Evolutionary conservation across 202 grass and related monocot species (phyloP), one percentile per base, ranked within the genome.

Genomic region (Hordeum pubiflorum): DNA sequence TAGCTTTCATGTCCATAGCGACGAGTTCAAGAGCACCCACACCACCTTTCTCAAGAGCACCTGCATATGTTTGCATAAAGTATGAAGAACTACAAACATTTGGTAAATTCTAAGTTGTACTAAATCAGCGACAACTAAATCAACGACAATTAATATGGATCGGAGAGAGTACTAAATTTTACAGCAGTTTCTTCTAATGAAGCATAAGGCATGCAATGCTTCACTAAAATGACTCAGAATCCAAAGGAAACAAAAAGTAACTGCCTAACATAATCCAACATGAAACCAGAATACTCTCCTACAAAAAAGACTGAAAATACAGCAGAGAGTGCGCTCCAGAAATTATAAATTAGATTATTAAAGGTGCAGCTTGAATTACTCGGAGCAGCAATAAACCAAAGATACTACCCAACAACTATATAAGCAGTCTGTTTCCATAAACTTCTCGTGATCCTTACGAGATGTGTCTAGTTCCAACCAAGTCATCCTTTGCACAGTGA

Each of bases 1-100:
- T 96, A 80, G 96, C 92, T 93, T 99, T 99, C 96, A 99, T 95
- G 81, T 99, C 92, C 96, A 99, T 99, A 58, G 96, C 96, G 84
- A 99, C 96, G 70, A 99, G 96, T 88, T 99, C 96, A 81, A 99
- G 91, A 71, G 96, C 96, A 70, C 96, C 96, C 72, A 99, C 96
- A 87, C 96, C 92, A 83, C 96, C 96, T 91, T 99, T 99, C 84
- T 99, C 96, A 78, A 99, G 92, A 81, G 92, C 92, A 57, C 86
- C 96, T 99, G 81, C 79, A 93, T 67, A 86, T 21, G 23, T 79
- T 87, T 34, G 23, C 32, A 82, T 37, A 69, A 63, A 62, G 21
- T 44, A 7, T 75, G 52, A 83, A 57, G 18, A 74, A 75, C 17
- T 48, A 23, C 46, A 83, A 81, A 20, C 41, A 79, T 75, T 86